Conservation (phyloP, 345 rosid genomes). For the Dimocarpus longan region DNA sequence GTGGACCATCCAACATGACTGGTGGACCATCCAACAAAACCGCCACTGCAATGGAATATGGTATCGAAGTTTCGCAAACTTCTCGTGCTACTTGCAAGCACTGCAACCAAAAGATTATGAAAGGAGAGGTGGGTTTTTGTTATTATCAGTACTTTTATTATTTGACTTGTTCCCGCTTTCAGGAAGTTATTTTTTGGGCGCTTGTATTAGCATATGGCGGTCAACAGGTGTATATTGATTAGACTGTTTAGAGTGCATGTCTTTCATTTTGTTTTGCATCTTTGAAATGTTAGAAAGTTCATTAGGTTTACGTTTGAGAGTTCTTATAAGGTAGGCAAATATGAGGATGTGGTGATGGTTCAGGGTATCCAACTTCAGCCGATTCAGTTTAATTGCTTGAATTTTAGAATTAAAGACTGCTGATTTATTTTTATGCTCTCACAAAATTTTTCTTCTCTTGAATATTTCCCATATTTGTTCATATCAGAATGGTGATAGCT, state of each 20-base stretch:
- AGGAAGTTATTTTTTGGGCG: neutral
- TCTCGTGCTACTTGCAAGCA: constrained; percentile 81
- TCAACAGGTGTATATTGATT: neutral
- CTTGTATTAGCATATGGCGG: neutral
- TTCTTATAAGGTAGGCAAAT: neutral
- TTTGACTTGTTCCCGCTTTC: neutral
- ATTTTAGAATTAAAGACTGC: neutral
- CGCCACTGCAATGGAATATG: constrained; percentile 43
- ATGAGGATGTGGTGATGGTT: neutral
- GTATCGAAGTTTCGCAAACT: constrained; percentile 76
- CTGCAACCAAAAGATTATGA: constrained; percentile 74
- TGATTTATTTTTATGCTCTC: neutral
- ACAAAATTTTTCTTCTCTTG: neutral
- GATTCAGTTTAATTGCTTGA: neutral
- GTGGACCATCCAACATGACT: constrained; percentile 28
- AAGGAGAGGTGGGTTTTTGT: constrained; percentile 67
- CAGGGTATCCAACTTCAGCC: neutral
- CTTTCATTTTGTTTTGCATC: neutral
- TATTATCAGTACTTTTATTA: neutral
- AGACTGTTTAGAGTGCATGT: neutral
- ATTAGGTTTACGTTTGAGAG: neutral
- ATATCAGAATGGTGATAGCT: neutral
- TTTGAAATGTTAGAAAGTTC: neutral
- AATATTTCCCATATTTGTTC: neutral
- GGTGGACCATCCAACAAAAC: constrained; percentile 27